Conservation (phyloP, 345 rosid genomes). For the Hevea brasiliensis region DNA sequence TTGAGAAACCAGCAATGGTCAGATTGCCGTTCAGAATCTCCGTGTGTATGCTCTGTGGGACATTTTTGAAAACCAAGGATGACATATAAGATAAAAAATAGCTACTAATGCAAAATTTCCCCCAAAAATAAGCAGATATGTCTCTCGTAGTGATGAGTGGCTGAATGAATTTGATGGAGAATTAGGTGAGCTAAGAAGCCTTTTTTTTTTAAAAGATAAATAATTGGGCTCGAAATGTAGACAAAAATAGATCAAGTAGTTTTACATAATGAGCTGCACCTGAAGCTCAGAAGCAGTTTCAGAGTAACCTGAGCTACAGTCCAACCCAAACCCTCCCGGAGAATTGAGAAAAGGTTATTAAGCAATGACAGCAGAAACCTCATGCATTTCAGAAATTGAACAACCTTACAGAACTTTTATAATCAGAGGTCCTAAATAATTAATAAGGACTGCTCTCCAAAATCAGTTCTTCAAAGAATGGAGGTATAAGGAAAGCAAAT, state of each 20-base stretch:
- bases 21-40: neutral
- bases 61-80: neutral
- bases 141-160: no score
- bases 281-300: neutral
- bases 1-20: no score
- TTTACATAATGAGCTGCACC: no score
- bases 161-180: neutral
- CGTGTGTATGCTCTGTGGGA: neutral
- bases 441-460: neutral
- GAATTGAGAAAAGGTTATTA: neutral
- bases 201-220: no score
- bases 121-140: neutral
- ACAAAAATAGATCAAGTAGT: no score
- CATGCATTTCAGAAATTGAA: neutral
- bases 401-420: neutral
- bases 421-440: no score
- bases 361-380: neutral
- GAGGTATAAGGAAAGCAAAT: no score
- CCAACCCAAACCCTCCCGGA: neutral
- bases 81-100: neutral
- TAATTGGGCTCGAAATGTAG: no score
- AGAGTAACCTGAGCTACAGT: neutral
- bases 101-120: neutral
- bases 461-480: no score
- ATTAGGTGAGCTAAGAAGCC: neutral